These are phyloP conservation scores for Ustilago xerochloae DNA, from an alignment of 1,284 basidiomycete species.

Conservation along the genomic window DNA sequence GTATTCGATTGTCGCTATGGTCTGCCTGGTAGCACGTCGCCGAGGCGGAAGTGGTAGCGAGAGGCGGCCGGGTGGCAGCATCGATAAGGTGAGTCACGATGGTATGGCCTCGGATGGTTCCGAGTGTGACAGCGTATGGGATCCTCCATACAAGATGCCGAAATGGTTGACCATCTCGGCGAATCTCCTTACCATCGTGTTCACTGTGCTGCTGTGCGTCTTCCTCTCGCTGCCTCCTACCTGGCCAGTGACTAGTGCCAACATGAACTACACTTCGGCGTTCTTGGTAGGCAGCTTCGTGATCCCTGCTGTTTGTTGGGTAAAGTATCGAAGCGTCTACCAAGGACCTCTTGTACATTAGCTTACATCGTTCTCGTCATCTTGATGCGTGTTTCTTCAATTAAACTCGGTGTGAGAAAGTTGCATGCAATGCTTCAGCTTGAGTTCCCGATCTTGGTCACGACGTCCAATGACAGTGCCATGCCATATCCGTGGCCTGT, in stretches of 20 bases:
- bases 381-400: not conserved
- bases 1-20: slow-evolving; percentile 29
- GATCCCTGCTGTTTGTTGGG: slow-evolving; percentile 13
- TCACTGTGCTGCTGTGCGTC: slow-evolving; percentile 28
- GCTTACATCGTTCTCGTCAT: not conserved
- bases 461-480: no score
- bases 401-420: no score
- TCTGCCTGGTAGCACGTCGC: slow-evolving; percentile 9
- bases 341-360: slow-evolving; percentile 24
- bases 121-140: slow-evolving; percentile 7
- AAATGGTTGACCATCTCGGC: slow-evolving; percentile 4
- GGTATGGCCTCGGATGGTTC: not conserved
- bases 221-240: slow-evolving; percentile 30
- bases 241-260: slow-evolving; percentile 30
- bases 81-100: not conserved
- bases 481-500: no score
- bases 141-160: slow-evolving; percentile 28
- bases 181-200: slow-evolving; percentile 34
- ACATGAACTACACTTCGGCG: slow-evolving; percentile 36
- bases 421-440: no score
- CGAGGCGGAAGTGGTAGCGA: not conserved
- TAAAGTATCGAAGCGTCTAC: slow-evolving; percentile 8
- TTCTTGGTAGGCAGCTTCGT: slow-evolving; percentile 19
- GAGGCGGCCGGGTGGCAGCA: not conserved
- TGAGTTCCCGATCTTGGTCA: no score